Evolutionary conservation across 139 green algal species (phyloP), one percentile per base, ranked within the genome.

Genomic region (Closterium sp.): DNA sequence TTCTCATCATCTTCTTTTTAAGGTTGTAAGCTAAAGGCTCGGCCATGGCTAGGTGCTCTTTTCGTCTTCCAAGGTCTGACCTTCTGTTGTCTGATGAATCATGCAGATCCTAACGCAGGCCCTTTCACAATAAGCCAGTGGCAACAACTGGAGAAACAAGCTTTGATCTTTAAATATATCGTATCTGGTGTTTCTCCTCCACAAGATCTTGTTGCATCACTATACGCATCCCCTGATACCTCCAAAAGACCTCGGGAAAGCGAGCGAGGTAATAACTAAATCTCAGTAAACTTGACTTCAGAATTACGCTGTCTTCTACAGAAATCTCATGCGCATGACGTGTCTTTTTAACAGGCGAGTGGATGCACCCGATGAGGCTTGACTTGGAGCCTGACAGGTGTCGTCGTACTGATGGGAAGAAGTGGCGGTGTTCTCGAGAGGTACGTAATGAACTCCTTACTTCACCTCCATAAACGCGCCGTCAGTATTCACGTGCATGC

Each of bases 331-430:
- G 62, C 62, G 5, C 19, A 24, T 24, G 62, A 27, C 62, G 19
- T 79, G 62, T 79, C 62, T 79, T 27, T 62, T 79, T 79, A 24
- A 24, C 62, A 79, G 62, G 62, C 17, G 62, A 79, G 62, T 79
- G 62, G 62, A 79, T 79, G 62, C 62, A 79, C 62, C 62, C 62
- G 62, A 79, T 79, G 62, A 27, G 62, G 17, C 62, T 79, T 79
- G 89, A 91, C 38, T 31, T 89, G 38, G 89, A 91, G 73, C 89
- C 89, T 30, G n/a, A 93, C 88, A 31, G 91, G 10, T 93, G 91
- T 42, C 31, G 88, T 13, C 30, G 91, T 27, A 93, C 91, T 24
- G 91, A 93, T 42, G 91, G 91, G 17, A 93, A 93, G 91, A 93
- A 93, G 6, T 93, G 91, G 91, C 91, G 91, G 11, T 93, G 91